phyloP scores from a whole-genome alignment of 2,329 filamentous ascomycete species.

The Neopestalotiopsis rosae region DNA sequence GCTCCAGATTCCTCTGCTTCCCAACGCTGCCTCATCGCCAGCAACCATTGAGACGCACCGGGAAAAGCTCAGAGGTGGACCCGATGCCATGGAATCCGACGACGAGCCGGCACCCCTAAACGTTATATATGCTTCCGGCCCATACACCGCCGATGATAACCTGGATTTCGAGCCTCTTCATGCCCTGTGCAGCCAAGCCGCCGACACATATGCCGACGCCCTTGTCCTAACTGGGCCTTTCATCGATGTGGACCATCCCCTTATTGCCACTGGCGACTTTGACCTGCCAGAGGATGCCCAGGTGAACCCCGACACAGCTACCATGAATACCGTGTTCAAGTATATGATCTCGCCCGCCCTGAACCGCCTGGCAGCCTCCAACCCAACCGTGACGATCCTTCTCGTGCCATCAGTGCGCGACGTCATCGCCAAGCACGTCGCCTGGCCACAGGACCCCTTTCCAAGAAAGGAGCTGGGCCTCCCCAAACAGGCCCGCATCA shows the following conservation, averaged over 20 bases:
- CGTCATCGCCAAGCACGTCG: conserved; percentile 71
- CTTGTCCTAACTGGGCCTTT: conserved; percentile 87
- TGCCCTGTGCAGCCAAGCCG: conserved; percentile 78
- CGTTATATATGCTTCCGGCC: conserved; percentile 80
- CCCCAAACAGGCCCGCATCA: conserved; percentile 75
- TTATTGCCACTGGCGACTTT: conserved; percentile 81
- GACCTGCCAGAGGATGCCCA: conserved; percentile 72
- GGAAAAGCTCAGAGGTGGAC: conserved; percentile 68
- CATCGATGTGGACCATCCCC: conserved; percentile 87
- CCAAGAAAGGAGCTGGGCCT: conserved; percentile 75
- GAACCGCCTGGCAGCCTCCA: conserved; percentile 69
- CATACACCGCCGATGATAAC: conserved; percentile 91
- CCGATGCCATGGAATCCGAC: conserved; percentile 67
- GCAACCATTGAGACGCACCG: conserved; percentile 71
- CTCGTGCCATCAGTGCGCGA: conserved; percentile 79
- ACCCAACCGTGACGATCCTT: conserved; percentile 81
- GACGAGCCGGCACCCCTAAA: conserved; percentile 70
- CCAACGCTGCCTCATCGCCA: conserved; percentile 73
- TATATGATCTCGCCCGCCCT: conserved; percentile 78
- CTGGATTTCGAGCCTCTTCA: conserved; percentile 88
- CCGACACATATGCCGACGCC: conserved; percentile 75
- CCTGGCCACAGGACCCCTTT: conserved; percentile 67
- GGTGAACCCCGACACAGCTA: conserved; percentile 78
- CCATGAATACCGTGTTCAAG: conserved; percentile 82
- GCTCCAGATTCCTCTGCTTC: conserved; percentile 75